Evolutionary conservation across 176 grass and related monocot species (phyloP).

Genomic region (Pontederia crassipes): DNA sequence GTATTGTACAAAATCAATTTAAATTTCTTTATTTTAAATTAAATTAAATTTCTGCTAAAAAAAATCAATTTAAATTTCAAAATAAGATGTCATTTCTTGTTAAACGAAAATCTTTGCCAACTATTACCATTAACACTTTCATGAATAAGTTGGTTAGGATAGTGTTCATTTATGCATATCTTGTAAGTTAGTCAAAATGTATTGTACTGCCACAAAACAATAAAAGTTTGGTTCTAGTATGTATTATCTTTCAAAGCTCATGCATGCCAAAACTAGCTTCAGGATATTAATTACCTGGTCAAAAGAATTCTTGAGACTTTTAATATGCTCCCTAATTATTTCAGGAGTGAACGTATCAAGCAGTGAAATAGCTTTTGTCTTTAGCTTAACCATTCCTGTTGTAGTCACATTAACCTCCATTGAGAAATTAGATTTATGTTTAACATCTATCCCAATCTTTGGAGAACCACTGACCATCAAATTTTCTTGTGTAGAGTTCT

Average conservation of each 20-base stretch:
- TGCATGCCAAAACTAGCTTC: neutral
- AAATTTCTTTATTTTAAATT: too few species aligned
- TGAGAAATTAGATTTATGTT: constrained; percentile 4
- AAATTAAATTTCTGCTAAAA: too few species aligned
- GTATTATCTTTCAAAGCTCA: neutral
- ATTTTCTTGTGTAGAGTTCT: neutral
- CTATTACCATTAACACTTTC: too few species aligned
- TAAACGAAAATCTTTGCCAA: too few species aligned
- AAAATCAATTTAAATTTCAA: too few species aligned
- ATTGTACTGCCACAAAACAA: too few species aligned
- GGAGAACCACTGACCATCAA: constrained; percentile 1
- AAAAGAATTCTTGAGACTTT: constrained; percentile 47
- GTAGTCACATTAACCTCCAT: constrained; percentile 10
- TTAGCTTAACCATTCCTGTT: constrained; percentile 12
- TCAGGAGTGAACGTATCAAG: constrained; percentile 65
- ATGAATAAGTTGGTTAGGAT: too few species aligned
- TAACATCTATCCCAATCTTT: constrained; percentile 17
- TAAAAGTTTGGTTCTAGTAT: too few species aligned
- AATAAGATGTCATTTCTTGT: too few species aligned
- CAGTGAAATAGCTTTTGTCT: constrained; percentile 44
- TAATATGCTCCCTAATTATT: constrained; percentile 60
- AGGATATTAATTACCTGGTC: constrained; percentile 30
- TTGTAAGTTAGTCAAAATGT: too few species aligned
- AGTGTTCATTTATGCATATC: too few species aligned
- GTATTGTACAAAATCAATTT: too few species aligned